phyloP scores from a whole-genome alignment of 2,329 filamentous ascomycete genomes.

The Gremmenia infestans region DNA sequence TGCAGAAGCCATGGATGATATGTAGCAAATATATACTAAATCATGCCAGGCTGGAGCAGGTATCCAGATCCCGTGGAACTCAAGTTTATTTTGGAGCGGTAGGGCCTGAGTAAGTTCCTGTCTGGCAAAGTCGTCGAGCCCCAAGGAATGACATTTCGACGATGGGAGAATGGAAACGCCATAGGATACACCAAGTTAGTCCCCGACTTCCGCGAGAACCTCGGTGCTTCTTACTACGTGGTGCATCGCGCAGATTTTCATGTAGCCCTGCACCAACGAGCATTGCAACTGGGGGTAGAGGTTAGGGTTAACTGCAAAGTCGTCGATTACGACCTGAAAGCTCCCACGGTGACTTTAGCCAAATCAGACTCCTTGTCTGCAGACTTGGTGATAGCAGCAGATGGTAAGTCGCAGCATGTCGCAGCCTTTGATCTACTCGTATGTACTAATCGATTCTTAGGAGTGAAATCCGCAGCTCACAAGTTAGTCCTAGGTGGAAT shows the following conservation, averaged over 20 bases:
- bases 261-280: constrained; percentile 7
- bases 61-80: constrained; percentile 38
- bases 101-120: constrained; percentile 31
- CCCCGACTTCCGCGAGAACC: constrained; percentile 30
- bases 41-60: constrained; percentile 34
- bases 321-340: constrained; percentile 18
- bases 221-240: constrained; percentile 28
- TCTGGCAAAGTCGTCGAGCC: constrained; percentile 29
- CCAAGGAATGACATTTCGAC: constrained; percentile 31
- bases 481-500: constrained; percentile 8
- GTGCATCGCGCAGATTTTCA: constrained; percentile 19
- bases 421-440: not conserved
- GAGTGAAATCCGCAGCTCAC: constrained; percentile 31
- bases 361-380: constrained; percentile 24
- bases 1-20: not conserved
- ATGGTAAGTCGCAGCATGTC: constrained; percentile 24
- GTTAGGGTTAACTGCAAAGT: constrained; percentile 22
- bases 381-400: constrained; percentile 35
- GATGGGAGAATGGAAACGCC: constrained; percentile 30
- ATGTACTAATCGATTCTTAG: constrained; percentile 7
- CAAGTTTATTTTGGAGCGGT: constrained; percentile 30
- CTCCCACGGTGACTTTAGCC: constrained; percentile 18
- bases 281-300: constrained; percentile 23
- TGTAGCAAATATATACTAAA: not conserved
- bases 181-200: constrained; percentile 34